phyloP scores from a whole-genome alignment of 2,329 filamentous ascomycete species.

The Fonsecaea multimorphosa region DNA sequence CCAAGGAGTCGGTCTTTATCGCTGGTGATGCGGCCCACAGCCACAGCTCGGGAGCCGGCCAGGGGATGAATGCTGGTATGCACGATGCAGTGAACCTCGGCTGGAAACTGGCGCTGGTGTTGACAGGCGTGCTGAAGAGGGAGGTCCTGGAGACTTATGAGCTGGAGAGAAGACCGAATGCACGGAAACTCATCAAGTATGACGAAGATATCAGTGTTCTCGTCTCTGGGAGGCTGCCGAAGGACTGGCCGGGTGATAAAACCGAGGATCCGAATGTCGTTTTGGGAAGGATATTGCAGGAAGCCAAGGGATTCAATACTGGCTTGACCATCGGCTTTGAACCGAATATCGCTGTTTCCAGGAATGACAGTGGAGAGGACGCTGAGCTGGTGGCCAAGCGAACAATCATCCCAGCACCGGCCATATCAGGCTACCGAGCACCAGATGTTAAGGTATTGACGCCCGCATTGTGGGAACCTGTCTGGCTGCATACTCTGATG shows the following conservation, averaged over 20 bases:
- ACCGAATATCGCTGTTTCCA: conserved; percentile 35
- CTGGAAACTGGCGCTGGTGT: conserved; percentile 38
- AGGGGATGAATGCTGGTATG: conserved; percentile 40
- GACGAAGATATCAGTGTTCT: conserved; percentile 42
- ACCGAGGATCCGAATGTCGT: conserved; percentile 40
- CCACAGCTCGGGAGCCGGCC: conserved; percentile 38
- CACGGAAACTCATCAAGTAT: conserved; percentile 43
- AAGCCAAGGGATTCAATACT: conserved; percentile 41
- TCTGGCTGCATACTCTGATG: conserved; percentile 38
- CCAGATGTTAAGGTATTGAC: conserved; percentile 40
- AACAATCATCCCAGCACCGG: conserved; percentile 34
- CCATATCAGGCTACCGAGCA: conserved; percentile 38
- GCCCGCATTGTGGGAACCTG: conserved; percentile 37
- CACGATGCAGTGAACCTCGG: conserved; percentile 39
- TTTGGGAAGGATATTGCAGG: conserved; percentile 39
- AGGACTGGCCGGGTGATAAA: conserved; percentile 44
- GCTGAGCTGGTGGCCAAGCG: conserved; percentile 22
- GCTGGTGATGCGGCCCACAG: conserved; percentile 37
- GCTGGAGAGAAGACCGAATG: conserved; percentile 42
- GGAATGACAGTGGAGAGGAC: conserved; percentile 19
- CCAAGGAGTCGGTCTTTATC: conserved; percentile 35
- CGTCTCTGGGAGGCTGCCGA: conserved; percentile 43
- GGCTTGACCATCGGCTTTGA: conserved; percentile 41
- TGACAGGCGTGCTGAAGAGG: conserved; percentile 36
- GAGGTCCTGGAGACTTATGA: conserved; percentile 43